Evolutionary conservation across 352 stramenopile genomes (phyloP).

Genomic region (Globisporangium radiosum): DNA sequence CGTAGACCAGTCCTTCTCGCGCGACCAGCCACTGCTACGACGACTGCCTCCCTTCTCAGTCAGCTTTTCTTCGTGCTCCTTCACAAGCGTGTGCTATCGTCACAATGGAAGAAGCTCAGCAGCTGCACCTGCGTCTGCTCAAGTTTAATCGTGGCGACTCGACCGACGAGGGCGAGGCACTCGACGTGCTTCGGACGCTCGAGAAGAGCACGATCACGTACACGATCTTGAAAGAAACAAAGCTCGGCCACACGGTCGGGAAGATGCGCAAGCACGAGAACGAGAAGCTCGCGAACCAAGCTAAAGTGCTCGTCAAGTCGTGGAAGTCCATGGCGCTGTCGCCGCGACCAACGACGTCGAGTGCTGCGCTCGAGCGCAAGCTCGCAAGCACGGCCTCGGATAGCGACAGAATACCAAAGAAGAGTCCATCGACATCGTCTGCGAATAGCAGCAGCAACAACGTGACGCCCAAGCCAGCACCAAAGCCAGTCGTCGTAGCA

Average conservation of each 20-base stretch:
- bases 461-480: not conserved
- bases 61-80: no score
- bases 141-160: constrained; percentile 67
- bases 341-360: constrained; percentile 20
- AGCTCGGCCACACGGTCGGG: constrained; percentile 76
- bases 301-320: constrained; percentile 75
- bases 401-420: constrained; percentile 24
- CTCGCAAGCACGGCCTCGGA: constrained; percentile 20
- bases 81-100: not conserved
- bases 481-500: not conserved
- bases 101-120: constrained; percentile 62
- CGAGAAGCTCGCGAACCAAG: constrained; percentile 67
- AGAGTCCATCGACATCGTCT: constrained; percentile 8
- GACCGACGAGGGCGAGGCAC: constrained; percentile 44
- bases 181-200: constrained; percentile 59
- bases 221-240: constrained; percentile 76
- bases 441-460: constrained; percentile 14
- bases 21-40: not conserved
- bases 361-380: constrained; percentile 21
- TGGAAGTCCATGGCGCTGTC: constrained; percentile 86
- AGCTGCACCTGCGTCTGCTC: constrained; percentile 59
- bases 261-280: constrained; percentile 88
- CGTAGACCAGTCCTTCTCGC: not conserved
- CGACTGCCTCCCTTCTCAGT: not conserved
- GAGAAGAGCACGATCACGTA: constrained; percentile 57